Percentiles rank a stretch among this genome's conserved stretches.
phyloP scores from a whole-genome alignment of 83 land plant genomes.

The Picea abies region DNA sequence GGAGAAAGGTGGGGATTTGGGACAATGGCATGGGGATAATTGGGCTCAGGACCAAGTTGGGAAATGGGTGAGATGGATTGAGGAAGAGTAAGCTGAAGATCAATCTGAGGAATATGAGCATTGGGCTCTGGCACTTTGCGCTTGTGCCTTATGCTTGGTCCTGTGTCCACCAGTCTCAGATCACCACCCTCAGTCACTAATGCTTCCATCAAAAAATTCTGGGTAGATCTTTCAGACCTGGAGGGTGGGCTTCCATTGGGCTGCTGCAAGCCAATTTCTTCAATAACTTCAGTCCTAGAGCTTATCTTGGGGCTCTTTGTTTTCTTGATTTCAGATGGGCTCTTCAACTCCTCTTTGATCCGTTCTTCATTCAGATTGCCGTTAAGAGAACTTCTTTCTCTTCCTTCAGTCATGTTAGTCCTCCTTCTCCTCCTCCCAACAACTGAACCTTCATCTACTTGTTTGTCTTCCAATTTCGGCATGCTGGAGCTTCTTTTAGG shows the following conservation, averaged over 20 bases:
- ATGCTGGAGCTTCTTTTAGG: background rate
- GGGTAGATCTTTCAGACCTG: constrained; percentile 11
- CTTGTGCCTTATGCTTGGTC: constrained; percentile 3
- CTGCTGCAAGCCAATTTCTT: constrained; percentile 10
- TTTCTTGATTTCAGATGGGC: background rate
- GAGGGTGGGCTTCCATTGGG: background rate
- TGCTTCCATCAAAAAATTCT: background rate
- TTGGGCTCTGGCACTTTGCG: constrained; percentile 8
- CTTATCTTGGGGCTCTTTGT: background rate
- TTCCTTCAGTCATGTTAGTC: background rate
- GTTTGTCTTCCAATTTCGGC: background rate
- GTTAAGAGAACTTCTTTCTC: constrained; percentile 5
- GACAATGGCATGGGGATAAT: background rate
- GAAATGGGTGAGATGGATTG: background rate
- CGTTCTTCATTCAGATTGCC: background rate
- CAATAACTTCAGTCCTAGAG: background rate
- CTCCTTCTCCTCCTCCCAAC: constrained; percentile 10
- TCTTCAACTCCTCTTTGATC: background rate
- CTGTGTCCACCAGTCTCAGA: background rate
- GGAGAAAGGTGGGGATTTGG: background rate
- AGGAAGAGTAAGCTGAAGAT: constrained; percentile 1
- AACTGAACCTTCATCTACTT: background rate
- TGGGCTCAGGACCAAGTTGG: background rate
- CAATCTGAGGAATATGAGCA: background rate
- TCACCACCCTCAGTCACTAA: background rate